These are phyloP conservation scores for Trametes elegans DNA, from an alignment of 768 basidiomycete species.

Conservation along the genomic window DNA sequence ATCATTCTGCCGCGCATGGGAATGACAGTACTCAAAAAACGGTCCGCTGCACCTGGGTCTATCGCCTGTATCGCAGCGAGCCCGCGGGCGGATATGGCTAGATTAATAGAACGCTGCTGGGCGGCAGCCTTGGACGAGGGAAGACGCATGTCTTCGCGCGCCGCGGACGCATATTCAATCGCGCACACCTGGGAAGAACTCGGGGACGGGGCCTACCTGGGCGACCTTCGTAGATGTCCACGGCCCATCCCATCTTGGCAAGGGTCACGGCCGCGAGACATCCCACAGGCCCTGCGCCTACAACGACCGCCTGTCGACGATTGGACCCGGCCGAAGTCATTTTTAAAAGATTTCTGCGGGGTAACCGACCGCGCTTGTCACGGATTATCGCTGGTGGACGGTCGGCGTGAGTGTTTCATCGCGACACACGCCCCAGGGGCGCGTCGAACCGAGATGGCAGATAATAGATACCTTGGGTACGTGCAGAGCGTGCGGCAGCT, in stretches of 20 bases:
- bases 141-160: slow-evolving; percentile 65
- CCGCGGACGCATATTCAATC: slow-evolving; percentile 16
- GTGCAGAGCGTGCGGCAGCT: not conserved
- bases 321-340: slow-evolving; percentile 11
- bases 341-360: not conserved
- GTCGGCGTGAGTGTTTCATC: slow-evolving; percentile 3
- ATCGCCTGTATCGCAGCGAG: slow-evolving; percentile 84
- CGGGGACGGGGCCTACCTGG: slow-evolving; percentile 50
- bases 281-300: slow-evolving; percentile 94
- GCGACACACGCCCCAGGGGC: not conserved
- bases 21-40: slow-evolving; percentile 77
- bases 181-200: slow-evolving; percentile 8
- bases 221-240: slow-evolving; percentile 77
- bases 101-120: slow-evolving; percentile 89
- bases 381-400: slow-evolving; percentile 12
- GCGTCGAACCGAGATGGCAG: not conserved
- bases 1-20: slow-evolving; percentile 98
- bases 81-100: slow-evolving; percentile 92
- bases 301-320: slow-evolving; percentile 52
- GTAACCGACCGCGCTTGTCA: slow-evolving; percentile 10
- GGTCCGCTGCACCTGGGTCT: slow-evolving; percentile 63
- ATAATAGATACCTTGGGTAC: not conserved
- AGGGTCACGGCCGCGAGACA: slow-evolving; percentile 86
- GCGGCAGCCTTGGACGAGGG: slow-evolving; percentile 61
- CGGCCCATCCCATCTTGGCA: slow-evolving; percentile 83